Base-by-base conservation (phyloP, 1,139 yeast species). In the Yarrowia galli region DNA sequence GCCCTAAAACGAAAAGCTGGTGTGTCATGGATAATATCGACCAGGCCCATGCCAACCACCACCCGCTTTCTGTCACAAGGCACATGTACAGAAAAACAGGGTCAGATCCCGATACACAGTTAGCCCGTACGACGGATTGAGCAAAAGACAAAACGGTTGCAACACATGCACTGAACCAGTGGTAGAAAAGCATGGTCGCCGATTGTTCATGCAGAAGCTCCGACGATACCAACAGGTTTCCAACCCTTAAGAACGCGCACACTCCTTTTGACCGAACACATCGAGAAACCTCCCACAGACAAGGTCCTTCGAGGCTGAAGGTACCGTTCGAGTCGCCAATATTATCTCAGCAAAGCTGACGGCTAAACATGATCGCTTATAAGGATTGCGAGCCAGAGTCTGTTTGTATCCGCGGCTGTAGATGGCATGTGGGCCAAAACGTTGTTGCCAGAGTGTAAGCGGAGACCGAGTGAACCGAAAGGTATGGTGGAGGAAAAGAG, bases 351-450 rank as follows among this genome's bases (percentile, higher is more conserved):
- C 23, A 4, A 0, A 10, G 32, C 20, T 6, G 43, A 53, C 60
- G 43, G 42, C 28, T 13, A 35, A 5, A 13, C 25, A 22, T 42
- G 56, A 28, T 42, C 42, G 58, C 7, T 13, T 32, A n/a, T 15
- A 20, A 38, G 58, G 15, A 43, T 53, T 53, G 8, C 32, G 43
- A 4, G 12, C 45, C 46, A 38, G 61, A 54, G 61, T 25, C 46
- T 54, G 61, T 54, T 54, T 54, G 23, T 54, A 54, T 32, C 36
- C 42, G 48, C 61, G 61, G 61, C 61, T 36, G 46, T 54, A 16
- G 61, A 54, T 54, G 48, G 61, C 46, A 54, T 38, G 61, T 38
- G 46, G 61, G 61, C 48, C 48, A 40, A 46, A 54, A 54, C 36
- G 61, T 40, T 54, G 61, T 54, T 40, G 61, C 22, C 20, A 23